Percentiles rank a stretch among this genome's conserved stretches.
These are phyloP conservation scores for Earliella scabrosa DNA, from an alignment of 1,284 basidiomycete genomes.

Conservation along the genomic window DNA sequence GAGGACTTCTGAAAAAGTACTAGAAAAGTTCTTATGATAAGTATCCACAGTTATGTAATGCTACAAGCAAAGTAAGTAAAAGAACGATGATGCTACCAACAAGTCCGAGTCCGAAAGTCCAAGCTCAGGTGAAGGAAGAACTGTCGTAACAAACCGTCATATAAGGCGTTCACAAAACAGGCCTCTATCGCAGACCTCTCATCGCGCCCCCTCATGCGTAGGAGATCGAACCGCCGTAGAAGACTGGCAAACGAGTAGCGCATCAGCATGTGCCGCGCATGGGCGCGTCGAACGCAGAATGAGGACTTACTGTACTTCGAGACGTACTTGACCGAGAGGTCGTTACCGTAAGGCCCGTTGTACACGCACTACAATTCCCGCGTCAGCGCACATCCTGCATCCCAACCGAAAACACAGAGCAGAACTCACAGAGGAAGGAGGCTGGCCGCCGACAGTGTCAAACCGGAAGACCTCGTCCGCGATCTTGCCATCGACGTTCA, in stretches of 20 bases:
- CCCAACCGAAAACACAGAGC: too few species aligned
- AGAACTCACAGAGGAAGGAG: constrained; percentile 48
- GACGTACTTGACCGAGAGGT: constrained; percentile 36
- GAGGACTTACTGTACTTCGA: constrained; percentile 37
- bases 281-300: neutral
- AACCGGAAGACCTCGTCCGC: constrained; percentile 58
- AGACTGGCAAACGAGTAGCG: constrained; percentile 12
- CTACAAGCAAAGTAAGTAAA: too few species aligned
- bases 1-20: too few species aligned
- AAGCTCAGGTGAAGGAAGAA: too few species aligned
- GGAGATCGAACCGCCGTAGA: constrained; percentile 24
- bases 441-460: constrained; percentile 65
- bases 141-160: too few species aligned
- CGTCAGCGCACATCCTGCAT: neutral
- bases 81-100: too few species aligned
- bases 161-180: too few species aligned
- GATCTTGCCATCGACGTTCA: constrained; percentile 49
- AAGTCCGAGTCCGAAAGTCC: too few species aligned
- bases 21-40: too few species aligned
- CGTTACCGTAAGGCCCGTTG: constrained; percentile 24
- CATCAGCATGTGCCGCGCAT: neutral
- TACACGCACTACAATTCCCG: constrained; percentile 24
- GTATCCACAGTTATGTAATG: too few species aligned
- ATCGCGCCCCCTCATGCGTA: neutral
- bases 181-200: too few species aligned